Conservation (phyloP, 495 filamentous ascomycete species). For the Podospora pseudocomata region DNA sequence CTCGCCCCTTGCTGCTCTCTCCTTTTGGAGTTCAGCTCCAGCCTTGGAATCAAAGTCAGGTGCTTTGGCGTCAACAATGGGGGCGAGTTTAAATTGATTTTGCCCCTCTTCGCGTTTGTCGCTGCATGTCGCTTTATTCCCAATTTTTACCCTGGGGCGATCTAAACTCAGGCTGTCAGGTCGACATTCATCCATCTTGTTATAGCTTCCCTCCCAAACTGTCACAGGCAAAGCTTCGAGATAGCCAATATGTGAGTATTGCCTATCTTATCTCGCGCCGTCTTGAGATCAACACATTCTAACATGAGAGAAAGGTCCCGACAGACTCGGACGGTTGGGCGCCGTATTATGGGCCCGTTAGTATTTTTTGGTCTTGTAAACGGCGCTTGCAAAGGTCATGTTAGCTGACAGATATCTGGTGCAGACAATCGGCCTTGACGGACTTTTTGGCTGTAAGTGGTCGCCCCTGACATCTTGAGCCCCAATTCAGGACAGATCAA, state of each 20-base stretch:
- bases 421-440: conserved; percentile 67
- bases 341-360: conserved; percentile 37
- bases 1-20: background rate
- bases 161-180: background rate
- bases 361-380: conserved; percentile 8
- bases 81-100: conserved; percentile 24
- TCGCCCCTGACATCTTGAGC: conserved; percentile 7
- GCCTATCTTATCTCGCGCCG: background rate
- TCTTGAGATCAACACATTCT: background rate
- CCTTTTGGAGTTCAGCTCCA: background rate
- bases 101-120: conserved; percentile 32
- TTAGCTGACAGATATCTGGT: conserved; percentile 6
- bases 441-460: conserved; percentile 69
- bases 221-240: background rate
- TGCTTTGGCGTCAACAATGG: conserved; percentile 27
- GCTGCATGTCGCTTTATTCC: conserved; percentile 10
- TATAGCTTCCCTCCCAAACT: background rate
- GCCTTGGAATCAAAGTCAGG: conserved; percentile 19
- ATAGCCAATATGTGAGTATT: background rate
- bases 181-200: background rate
- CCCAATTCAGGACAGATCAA: background rate
- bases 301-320: conserved; percentile 22
- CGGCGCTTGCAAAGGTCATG: background rate
- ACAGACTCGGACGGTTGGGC: conserved; percentile 14
- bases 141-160: background rate